Conservation (phyloP, 345 rosid genomes). For the Rubroshorea leprosula region DNA sequence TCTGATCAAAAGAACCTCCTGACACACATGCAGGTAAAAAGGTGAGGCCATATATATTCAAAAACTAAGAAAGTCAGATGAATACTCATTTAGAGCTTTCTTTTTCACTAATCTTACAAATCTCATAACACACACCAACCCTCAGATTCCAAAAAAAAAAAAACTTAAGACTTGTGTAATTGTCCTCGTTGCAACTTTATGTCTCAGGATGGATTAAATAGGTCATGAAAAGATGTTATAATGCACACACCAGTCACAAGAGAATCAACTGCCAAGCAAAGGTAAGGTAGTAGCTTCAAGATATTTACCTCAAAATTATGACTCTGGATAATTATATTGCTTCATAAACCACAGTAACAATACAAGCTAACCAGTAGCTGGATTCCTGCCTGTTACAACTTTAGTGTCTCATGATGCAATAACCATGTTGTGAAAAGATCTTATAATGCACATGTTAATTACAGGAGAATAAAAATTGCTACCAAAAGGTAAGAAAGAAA, state of each 20-base stretch:
- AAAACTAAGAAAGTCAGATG: neutral
- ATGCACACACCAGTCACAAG: neutral
- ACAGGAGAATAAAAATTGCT: neutral
- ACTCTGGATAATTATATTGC: neutral
- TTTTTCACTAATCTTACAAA: neutral
- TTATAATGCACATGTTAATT: neutral
- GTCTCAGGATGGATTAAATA: no score
- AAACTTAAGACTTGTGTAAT: neutral
- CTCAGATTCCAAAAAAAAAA: no score
- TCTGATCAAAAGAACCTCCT: neutral
- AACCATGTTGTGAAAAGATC: neutral
- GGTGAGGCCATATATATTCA: no score
- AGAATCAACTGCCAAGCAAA: neutral
- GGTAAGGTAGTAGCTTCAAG: neutral
- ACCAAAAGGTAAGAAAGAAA: no score
- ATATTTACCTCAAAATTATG: neutral
- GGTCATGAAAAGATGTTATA: neutral
- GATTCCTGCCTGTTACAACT: no score
- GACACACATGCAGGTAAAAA: neutral
- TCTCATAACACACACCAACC: neutral
- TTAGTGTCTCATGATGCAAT: neutral
- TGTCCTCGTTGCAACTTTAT: no score
- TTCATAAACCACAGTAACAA: neutral
- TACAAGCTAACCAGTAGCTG: no score
- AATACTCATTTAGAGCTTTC: neutral